Evolutionary conservation across 1,284 basidiomycete genomes (phyloP).

Genomic region (Cutaneotrichosporon sp.): DNA sequence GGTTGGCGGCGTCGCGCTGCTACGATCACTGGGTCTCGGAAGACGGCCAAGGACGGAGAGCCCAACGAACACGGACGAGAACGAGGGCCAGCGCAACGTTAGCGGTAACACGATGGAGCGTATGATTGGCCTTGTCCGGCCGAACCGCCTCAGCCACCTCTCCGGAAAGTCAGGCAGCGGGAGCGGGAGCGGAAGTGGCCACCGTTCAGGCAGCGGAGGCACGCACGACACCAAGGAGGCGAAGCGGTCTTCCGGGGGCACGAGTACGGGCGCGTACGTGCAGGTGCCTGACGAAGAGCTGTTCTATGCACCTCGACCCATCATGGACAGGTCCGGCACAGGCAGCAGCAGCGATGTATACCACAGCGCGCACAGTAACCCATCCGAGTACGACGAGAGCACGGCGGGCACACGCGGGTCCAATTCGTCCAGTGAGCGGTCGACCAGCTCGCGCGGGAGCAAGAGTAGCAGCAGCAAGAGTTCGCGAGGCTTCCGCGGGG

Average conservation of each 20-base stretch:
- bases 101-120: slow-evolving; percentile 20
- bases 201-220: not conserved
- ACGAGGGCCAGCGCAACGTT: slow-evolving; percentile 11
- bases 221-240: slow-evolving; percentile 1
- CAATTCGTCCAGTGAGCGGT: not conserved
- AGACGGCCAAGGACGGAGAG: not conserved
- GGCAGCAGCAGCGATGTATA: slow-evolving; percentile 5
- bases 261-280: slow-evolving; percentile 7
- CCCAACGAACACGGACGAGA: not conserved
- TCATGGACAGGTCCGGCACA: not conserved
- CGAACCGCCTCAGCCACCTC: not conserved
- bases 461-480: slow-evolving; percentile 10
- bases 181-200: not conserved
- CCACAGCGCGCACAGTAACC: slow-evolving; percentile 8
- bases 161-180: not conserved
- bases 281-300: slow-evolving; percentile 15
- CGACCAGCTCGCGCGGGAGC: not conserved
- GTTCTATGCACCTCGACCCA: slow-evolving; percentile 10
- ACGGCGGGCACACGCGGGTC: not conserved
- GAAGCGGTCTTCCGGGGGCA: slow-evolving; percentile 10
- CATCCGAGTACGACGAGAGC: not conserved
- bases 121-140: slow-evolving; percentile 10
- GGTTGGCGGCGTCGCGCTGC: slow-evolving; percentile 6
- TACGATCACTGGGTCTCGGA: slow-evolving; percentile 13
- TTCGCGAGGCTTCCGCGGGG: slow-evolving; percentile 6